A percentile compares a stretch with the other conserved stretches of the same genome.
Evolutionary conservation across 208 protist genomes (phyloP).

Genomic region (Leishmania tropica): DNA sequence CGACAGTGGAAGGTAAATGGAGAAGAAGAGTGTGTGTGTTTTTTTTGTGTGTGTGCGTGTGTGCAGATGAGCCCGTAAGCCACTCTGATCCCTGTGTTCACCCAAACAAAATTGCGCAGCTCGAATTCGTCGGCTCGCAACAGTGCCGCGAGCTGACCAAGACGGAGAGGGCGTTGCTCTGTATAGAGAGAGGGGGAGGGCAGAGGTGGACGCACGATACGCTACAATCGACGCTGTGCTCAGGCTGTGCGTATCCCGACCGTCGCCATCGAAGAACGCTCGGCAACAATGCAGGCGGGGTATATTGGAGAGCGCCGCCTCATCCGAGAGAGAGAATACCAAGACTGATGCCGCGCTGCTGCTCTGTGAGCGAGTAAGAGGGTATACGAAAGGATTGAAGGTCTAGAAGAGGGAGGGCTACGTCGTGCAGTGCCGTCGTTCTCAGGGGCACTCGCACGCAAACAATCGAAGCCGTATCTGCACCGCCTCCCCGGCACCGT

Average conservation of each 20-base stretch:
- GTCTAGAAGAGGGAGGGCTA: not conserved
- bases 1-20: not conserved
- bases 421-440: not conserved
- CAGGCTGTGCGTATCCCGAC: not conserved
- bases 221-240: not conserved
- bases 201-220: not conserved
- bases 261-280: not conserved
- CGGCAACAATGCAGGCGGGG: not conserved
- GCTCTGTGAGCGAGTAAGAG: not conserved
- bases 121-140: not conserved
- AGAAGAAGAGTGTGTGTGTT: not conserved
- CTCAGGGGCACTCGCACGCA: not conserved
- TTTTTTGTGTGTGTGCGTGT: not conserved
- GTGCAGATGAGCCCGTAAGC: not conserved
- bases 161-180: not conserved
- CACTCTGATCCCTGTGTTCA: not conserved
- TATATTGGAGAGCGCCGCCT: not conserved
- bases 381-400: not conserved
- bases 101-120: not conserved
- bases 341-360: not conserved
- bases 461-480: not conserved
- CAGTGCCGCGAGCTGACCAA: not conserved
- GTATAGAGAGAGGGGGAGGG: not conserved
- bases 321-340: not conserved
- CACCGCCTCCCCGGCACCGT: not conserved